Evolutionary conservation across 1,284 basidiomycete genomes (phyloP).

Genomic region (Ceratorhiza oryzae-sativae): DNA sequence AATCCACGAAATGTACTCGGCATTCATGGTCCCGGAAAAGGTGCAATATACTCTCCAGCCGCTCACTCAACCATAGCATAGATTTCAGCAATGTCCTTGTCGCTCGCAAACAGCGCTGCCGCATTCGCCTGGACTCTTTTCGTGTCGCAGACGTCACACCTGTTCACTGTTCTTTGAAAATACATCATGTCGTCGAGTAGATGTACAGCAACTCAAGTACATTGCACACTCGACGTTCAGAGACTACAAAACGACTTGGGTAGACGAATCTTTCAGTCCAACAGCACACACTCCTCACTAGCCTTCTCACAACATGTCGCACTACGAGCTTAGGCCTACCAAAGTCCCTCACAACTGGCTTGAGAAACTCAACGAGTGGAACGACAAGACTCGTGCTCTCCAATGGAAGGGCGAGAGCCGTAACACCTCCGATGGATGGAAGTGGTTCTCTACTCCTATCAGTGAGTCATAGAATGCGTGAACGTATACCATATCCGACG

Average conservation of each 20-base stretch:
- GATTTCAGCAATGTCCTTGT: not conserved
- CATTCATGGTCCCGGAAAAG: too few relatives aligned
- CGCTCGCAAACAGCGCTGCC: not conserved
- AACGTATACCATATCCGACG: too few relatives aligned
- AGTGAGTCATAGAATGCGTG: not conserved
- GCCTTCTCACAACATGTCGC: not conserved
- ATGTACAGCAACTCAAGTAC: not conserved
- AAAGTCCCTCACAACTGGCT: not conserved
- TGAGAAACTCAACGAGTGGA: conserved; percentile 10
- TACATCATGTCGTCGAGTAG: not conserved
- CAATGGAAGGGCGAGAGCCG: not conserved
- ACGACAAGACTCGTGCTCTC: not conserved
- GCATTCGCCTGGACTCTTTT: not conserved
- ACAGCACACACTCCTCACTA: not conserved
- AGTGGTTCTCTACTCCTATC: not conserved
- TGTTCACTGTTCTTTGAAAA: not conserved
- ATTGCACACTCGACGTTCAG: not conserved
- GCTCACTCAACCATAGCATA: not conserved
- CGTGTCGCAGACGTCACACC: not conserved
- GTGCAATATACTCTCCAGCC: too few relatives aligned
- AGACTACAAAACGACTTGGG: not conserved
- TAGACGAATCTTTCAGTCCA: not conserved
- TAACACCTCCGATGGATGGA: not conserved
- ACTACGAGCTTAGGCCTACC: not conserved
- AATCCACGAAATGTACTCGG: too few relatives aligned